These are phyloP conservation scores for Backusella australiensis DNA, from an alignment of 192 early-diverging fungal species.

Conservation along the genomic window DNA sequence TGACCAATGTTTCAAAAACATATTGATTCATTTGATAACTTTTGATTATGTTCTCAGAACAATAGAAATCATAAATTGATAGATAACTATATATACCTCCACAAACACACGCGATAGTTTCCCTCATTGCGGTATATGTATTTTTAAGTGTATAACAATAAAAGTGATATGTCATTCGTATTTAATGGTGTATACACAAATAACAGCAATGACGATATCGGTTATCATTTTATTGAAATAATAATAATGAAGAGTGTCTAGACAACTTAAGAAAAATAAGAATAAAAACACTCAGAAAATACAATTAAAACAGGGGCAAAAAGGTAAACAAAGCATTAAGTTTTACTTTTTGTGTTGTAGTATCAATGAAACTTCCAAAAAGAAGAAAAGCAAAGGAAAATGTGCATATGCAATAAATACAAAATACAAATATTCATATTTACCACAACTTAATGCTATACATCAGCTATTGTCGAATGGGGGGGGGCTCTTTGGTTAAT, in stretches of 20 bases:
- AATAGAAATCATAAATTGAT: background rate
- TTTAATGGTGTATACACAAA: background rate
- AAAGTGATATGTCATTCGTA: background rate
- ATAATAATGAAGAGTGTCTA: background rate
- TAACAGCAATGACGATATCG: background rate
- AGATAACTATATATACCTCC: background rate
- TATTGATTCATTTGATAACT: background rate
- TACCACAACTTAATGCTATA: background rate
- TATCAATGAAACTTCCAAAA: background rate
- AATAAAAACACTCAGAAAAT: background rate
- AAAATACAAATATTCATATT: background rate
- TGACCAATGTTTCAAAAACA: slow-evolving; percentile 7
- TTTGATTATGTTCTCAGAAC: background rate
- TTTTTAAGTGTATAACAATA: background rate
- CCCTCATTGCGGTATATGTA: background rate
- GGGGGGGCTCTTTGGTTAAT: background rate
- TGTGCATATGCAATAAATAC: background rate
- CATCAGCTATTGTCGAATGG: background rate
- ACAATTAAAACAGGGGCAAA: background rate
- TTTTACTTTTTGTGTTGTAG: background rate
- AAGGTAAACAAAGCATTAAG: background rate
- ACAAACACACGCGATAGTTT: background rate
- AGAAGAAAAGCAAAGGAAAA: background rate
- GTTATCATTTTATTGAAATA: background rate
- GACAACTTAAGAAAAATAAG: background rate